Conservation (phyloP, 129 eudicot species). For the Gnaphalium uliginosum region DNA sequence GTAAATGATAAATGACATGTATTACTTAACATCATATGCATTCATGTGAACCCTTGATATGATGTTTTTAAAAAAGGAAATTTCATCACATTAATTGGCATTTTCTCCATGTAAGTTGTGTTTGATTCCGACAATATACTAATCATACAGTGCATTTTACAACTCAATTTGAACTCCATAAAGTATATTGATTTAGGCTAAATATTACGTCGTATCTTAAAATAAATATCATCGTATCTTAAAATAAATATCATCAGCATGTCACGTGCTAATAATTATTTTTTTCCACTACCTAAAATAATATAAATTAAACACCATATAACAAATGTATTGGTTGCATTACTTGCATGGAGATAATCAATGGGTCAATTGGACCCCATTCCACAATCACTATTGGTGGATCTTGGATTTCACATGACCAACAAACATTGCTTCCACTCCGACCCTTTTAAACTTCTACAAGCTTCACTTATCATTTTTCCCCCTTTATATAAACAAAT, state of each 20-base stretch:
- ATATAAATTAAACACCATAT: neutral
- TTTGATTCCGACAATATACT: neutral
- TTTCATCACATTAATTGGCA: neutral
- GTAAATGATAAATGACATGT: neutral
- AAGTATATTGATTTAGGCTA: neutral
- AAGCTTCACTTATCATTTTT: neutral
- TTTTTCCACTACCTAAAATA: neutral
- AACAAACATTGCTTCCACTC: constrained; percentile 11
- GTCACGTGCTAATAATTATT: constrained; percentile 9
- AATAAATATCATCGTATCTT: neutral
- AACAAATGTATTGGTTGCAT: neutral
- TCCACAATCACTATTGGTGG: constrained; percentile 21
- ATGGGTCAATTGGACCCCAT: constrained; percentile 13
- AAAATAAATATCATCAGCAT: constrained; percentile 4
- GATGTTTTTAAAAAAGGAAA: neutral
- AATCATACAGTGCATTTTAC: neutral
- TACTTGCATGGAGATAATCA: constrained; percentile 18
- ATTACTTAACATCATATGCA: neutral
- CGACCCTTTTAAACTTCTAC: neutral
- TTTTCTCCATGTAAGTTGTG: neutral
- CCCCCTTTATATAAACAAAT: neutral
- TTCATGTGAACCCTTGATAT: constrained; percentile 14
- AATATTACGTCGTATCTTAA: neutral
- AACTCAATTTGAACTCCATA: neutral
- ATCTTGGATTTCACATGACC: constrained; percentile 28